Base-by-base conservation (phyloP, 768 basidiomycete genomes). In the Rhodotorula diobovata region DNA sequence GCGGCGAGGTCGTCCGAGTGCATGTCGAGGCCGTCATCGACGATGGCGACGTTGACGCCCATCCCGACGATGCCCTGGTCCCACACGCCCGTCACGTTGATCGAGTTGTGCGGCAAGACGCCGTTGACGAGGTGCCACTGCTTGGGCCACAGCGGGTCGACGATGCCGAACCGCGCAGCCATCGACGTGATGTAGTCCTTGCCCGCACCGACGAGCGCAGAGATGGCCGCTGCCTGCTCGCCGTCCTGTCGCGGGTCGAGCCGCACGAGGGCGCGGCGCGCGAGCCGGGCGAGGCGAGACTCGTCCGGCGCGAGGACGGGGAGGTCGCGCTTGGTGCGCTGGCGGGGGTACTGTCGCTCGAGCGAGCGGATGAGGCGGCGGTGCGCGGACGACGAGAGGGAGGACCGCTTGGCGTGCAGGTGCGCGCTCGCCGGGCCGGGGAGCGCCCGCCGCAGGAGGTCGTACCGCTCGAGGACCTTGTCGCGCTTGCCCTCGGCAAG, bases 101-200 rank as follows among this genome's bases (percentile, higher is more conserved):
- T 89, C 76, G 81, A 81, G 64, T 82, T 79, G 77, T 89, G 86
- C 9, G 88, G 89, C 74, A 84, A 87, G 45, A 90, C 85, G 70
- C 90, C 87, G 81, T 99, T 98, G 70, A 96, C 85, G 34, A 97
- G 83, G 82, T 97, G 95, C 96, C 96, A 98, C 83, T 98, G 95
- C 68, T 85, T 80, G 25, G 84, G 78, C 79, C 96, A 93, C 70
- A 89, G 83, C 0, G 95, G 95, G 78, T 98, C 95, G 35, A 82
- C 76, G 69, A 99, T 87, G 30, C 83, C 85, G 50, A 95, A 84
- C 20, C 84, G 83, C 48, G 84, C 79, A 16, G 87, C 88, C 48
- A 88, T 77, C 28, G 65, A 55, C 14, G 34, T n/a, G 61, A 69
- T 50, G 16, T 67, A 6, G 20, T n/a, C 45, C 0, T 35, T n/a